Evolutionary conservation across 2,329 filamentous ascomycete species (phyloP), one percentile per base, ranked within the genome.

Genomic region (Aspergillus sclerotialis): DNA sequence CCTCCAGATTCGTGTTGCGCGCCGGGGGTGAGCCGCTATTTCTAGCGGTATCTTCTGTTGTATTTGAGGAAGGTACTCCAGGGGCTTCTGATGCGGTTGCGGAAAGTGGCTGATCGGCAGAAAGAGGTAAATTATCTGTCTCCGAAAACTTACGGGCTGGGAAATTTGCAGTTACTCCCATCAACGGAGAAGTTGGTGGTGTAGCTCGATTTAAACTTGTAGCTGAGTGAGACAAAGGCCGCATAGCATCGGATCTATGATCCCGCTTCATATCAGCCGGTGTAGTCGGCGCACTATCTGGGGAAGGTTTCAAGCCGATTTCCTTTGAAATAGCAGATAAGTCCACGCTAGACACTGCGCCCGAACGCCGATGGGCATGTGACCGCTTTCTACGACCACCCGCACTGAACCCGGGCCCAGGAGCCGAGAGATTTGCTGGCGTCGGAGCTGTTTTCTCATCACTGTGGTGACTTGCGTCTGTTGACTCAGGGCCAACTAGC

Each of bases 1-100:
- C 43, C 12, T 61, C 48, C 11, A 64, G 58, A 7, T 60, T 57
- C 8, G 70, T 72, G 9, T 72, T 73, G 8, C 71, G 56, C 32
- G 83, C 85, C 4, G 84, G 68, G 27, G 38, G 10, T 28, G 37
- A 11, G 17, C 19, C 48, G 26, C 84, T 93, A 37, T 82, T 83
- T 16, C 83, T 83, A 21, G 85, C 72, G 2, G 81, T 85, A 56
- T 90, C 85, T 4, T 78, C 76, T 3, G 73, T 73, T 26, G 78
- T 75, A 12, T 80, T 72, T 1, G 84, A 87, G 2, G 72, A 72
- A 35, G 78, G 66, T 3, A 83, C 92, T 53, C 81, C 88, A 29
- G 86, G 82, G 0, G 85, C 87, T 55, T 92, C 87, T 13, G 80
- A 89, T 1, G 87, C 94, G 10, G 93, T 79, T 13, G 89, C 69